Conservation (phyloP, 257 asterid species). For the Nicotiana paniculata region DNA sequence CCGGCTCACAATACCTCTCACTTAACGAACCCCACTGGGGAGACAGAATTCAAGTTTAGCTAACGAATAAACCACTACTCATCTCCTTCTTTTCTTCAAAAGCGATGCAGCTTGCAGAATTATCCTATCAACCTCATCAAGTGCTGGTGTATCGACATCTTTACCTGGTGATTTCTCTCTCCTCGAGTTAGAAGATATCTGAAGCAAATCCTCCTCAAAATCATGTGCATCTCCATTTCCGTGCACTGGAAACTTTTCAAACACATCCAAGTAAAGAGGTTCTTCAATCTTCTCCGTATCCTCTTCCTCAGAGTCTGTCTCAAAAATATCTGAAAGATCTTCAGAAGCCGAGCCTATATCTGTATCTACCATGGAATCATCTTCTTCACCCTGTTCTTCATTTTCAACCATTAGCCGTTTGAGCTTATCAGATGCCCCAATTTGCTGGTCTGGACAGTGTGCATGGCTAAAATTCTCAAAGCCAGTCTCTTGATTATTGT, state of each 20-base stretch:
- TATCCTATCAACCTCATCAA: conserved; percentile 84
- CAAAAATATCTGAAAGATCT: conserved; percentile 80
- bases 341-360: conserved; percentile 62
- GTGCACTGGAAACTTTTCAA: conserved; percentile 55
- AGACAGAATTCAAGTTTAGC: neutral
- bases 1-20: neutral
- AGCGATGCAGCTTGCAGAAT: conserved; percentile 80
- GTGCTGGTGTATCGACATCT: conserved; percentile 35
- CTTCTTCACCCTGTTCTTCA: conserved; percentile 28
- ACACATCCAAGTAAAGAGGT: conserved; percentile 61
- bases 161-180: conserved; percentile 34
- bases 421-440: conserved; percentile 52
- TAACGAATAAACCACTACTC: neutral
- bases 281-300: conserved; percentile 34
- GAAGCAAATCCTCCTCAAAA: conserved; percentile 66
- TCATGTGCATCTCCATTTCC: conserved; percentile 38
- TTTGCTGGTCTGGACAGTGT: conserved; percentile 18
- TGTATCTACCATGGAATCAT: conserved; percentile 29
- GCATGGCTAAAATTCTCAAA: conserved; percentile 22
- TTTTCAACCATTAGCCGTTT: conserved; percentile 49
- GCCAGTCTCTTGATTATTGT: conserved; percentile 24
- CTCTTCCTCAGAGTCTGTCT: conserved; percentile 60
- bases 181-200: conserved; percentile 53
- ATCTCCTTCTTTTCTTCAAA: conserved; percentile 62
- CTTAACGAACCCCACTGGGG: neutral